Conservation (phyloP, 768 basidiomycete species). For the Inosperma sp. region DNA sequence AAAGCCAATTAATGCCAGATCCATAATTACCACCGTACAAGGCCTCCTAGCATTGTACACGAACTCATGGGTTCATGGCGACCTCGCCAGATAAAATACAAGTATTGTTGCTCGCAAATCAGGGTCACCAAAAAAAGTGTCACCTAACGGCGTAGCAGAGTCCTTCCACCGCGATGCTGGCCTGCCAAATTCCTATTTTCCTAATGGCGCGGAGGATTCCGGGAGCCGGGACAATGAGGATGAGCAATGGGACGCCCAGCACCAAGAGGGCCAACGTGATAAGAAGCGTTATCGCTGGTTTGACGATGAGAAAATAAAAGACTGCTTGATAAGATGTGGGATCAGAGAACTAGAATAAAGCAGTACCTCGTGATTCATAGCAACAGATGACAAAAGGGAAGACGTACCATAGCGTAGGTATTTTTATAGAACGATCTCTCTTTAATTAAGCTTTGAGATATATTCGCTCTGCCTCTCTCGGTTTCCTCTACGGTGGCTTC, state of each 20-base stretch:
- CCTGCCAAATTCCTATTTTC: slow-evolving; percentile 75
- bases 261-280: slow-evolving; percentile 52
- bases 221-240: slow-evolving; percentile 64
- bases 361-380: slow-evolving; percentile 5
- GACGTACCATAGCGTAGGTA: slow-evolving; percentile 70
- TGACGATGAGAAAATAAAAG: slow-evolving; percentile 87
- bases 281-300: slow-evolving; percentile 72
- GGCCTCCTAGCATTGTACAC: no score
- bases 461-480: slow-evolving; percentile 38
- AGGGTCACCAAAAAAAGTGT: no score
- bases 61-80: no score
- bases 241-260: slow-evolving; percentile 52
- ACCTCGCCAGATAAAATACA: no score
- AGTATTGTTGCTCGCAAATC: no score
- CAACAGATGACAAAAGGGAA: neutral
- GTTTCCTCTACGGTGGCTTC: slow-evolving; percentile 44
- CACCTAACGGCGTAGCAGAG: slow-evolving; percentile 43
- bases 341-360: slow-evolving; percentile 60
- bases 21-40: no score
- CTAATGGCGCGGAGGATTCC: slow-evolving; percentile 60
- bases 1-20: no score
- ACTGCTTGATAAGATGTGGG: slow-evolving; percentile 78
- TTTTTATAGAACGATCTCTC: slow-evolving; percentile 80
- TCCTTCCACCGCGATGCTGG: slow-evolving; percentile 76
- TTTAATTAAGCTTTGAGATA: slow-evolving; percentile 31